Evolutionary conservation across 345 rosid species (phyloP).

Genomic region (Rhizophora apiculata): DNA sequence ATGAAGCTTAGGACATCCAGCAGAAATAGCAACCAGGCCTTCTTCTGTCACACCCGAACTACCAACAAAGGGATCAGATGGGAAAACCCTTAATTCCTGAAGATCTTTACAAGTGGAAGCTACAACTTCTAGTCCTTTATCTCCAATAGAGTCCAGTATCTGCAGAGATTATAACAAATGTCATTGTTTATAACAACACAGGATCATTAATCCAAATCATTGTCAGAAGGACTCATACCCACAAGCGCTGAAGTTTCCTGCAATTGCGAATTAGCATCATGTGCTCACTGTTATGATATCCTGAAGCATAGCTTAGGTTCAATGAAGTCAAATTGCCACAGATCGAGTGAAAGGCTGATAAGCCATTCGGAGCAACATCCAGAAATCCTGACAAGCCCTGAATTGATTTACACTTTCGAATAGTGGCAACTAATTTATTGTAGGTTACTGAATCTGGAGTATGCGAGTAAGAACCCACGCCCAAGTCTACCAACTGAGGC

Average conservation of each 20-base stretch:
- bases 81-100: constrained; percentile 87
- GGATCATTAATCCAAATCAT: neutral
- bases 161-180: constrained; percentile 31
- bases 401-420: constrained; percentile 51
- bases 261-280: constrained; percentile 60
- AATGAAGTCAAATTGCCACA: constrained; percentile 57
- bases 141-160: constrained; percentile 93
- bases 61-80: constrained; percentile 63
- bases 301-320: constrained; percentile 88
- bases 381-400: constrained; percentile 85
- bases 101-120: constrained; percentile 79
- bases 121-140: constrained; percentile 72
- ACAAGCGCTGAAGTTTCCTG: constrained; percentile 69
- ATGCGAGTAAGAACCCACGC: constrained; percentile 73
- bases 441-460: constrained; percentile 64
- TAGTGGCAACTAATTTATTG: constrained; percentile 40
- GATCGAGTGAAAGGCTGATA: constrained; percentile 55
- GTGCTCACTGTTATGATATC: constrained; percentile 58
- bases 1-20: constrained; percentile 77
- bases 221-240: constrained; percentile 44
- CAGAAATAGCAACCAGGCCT: constrained; percentile 80
- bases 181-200: neutral
- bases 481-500: constrained; percentile 75
- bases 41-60: constrained; percentile 73
- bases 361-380: constrained; percentile 63